Evolutionary conservation across 2,329 filamentous ascomycete species (phyloP).

Genomic region (Fusarium abutilonis): DNA sequence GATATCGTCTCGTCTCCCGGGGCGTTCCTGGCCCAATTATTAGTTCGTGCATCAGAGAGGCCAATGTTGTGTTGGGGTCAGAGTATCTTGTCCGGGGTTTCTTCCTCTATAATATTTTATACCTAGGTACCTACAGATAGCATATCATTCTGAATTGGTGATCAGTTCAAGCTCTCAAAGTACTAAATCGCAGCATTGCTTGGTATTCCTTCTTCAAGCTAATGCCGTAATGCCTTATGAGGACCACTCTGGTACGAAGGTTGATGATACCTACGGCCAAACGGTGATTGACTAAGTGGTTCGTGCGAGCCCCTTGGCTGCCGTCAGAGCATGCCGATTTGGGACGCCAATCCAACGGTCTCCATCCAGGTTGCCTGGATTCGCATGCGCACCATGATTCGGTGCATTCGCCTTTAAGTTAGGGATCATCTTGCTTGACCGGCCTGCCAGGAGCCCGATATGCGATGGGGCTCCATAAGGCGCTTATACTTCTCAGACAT

Average conservation of each 20-base stretch:
- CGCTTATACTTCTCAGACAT: conserved; percentile 31
- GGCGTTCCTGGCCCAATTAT: conserved; percentile 33
- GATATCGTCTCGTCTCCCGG: conserved; percentile 28
- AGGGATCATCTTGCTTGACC: conserved; percentile 19
- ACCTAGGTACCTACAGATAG: neutral
- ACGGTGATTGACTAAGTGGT: conserved; percentile 11
- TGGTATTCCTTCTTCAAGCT: neutral
- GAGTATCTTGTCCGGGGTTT: conserved; percentile 5
- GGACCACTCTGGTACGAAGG: conserved; percentile 29
- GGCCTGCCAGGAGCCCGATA: conserved; percentile 30
- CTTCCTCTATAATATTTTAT: conserved; percentile 33
- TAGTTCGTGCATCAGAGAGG: conserved; percentile 22
- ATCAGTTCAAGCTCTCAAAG: conserved; percentile 6
- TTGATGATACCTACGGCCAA: too few relatives aligned
- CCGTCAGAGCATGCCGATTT: conserved; percentile 24
- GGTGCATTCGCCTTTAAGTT: conserved; percentile 14
- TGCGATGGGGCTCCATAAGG: conserved; percentile 26
- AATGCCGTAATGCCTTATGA: conserved; percentile 19
- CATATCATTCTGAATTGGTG: conserved; percentile 3
- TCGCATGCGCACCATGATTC: conserved; percentile 32
- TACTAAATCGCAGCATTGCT: conserved; percentile 11
- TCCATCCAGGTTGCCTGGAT: neutral
- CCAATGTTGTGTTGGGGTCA: conserved; percentile 27
- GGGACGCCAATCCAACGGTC: conserved; percentile 24
- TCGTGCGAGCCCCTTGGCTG: conserved; percentile 42